These are phyloP conservation scores for Eucalyptus sideroxylon DNA, from an alignment of 345 rosid genomes.

Conservation along the genomic window DNA sequence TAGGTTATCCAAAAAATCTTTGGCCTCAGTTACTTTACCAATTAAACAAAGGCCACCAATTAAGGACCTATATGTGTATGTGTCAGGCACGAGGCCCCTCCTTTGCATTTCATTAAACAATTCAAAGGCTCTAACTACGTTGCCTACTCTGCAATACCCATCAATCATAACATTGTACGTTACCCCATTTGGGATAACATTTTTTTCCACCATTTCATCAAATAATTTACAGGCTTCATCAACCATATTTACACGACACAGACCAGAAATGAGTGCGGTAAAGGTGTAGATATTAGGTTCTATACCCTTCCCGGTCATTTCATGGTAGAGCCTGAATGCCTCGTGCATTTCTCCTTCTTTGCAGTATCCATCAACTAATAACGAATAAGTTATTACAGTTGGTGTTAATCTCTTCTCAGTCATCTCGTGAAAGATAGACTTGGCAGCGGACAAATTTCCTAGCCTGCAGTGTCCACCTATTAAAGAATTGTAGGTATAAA, in stretches of 20 bases:
- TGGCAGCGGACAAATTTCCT: slow-evolving; percentile 46
- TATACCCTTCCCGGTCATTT: slow-evolving; percentile 77
- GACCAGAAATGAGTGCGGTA: slow-evolving; percentile 64
- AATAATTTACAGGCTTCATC: slow-evolving; percentile 46
- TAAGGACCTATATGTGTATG: slow-evolving; percentile 71
- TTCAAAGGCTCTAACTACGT: slow-evolving; percentile 44
- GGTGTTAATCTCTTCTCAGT: slow-evolving; percentile 42
- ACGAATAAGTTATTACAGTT: slow-evolving; percentile 66
- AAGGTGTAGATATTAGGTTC: slow-evolving; percentile 54
- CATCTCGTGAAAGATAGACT: slow-evolving; percentile 47
- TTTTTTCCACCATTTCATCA: slow-evolving; percentile 47
- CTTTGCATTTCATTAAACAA: slow-evolving; percentile 52
- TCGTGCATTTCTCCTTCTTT: slow-evolving; percentile 34
- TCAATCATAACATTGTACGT: slow-evolving; percentile 84
- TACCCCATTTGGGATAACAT: slow-evolving; percentile 59
- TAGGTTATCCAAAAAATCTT: slow-evolving; percentile 57
- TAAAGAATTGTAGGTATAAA: slow-evolving; percentile 77
- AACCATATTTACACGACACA: slow-evolving; percentile 43
- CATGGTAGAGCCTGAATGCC: slow-evolving; percentile 69
- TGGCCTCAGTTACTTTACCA: slow-evolving; percentile 64
- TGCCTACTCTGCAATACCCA: slow-evolving; percentile 52
- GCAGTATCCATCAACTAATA: slow-evolving; percentile 70
- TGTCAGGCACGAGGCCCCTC: slow-evolving; percentile 72
- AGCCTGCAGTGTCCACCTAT: slow-evolving; percentile 70
- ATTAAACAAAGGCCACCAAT: slow-evolving; percentile 63